phyloP scores from a whole-genome alignment of 129 eudicot species.

The Flaveria linearis region DNA sequence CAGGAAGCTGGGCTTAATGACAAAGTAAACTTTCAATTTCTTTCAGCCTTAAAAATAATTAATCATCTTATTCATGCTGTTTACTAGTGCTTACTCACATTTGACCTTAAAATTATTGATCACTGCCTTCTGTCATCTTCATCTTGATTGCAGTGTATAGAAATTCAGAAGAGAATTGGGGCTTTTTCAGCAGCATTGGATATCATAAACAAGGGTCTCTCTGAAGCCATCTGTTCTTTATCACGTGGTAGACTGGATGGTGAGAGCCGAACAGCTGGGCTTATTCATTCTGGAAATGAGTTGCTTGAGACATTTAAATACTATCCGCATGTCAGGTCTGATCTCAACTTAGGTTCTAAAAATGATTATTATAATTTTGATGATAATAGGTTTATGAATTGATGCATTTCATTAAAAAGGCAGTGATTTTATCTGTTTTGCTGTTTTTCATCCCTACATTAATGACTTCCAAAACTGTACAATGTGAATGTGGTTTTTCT shows the following conservation, averaged over 20 bases:
- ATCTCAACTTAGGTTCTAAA: slow-evolving; percentile 10
- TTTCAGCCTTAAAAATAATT: not conserved
- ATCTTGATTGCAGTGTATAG: slow-evolving; percentile 60
- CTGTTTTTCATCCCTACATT: slow-evolving; percentile 1
- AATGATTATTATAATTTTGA: not conserved
- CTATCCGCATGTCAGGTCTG: slow-evolving; percentile 72
- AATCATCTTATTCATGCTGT: not conserved
- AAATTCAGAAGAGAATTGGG: slow-evolving; percentile 88
- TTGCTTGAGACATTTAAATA: slow-evolving; percentile 79
- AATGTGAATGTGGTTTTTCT: not conserved
- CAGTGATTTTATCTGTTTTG: slow-evolving; percentile 2
- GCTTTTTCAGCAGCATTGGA: slow-evolving; percentile 93
- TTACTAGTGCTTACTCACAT: not conserved
- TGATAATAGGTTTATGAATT: not conserved
- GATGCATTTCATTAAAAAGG: not conserved
- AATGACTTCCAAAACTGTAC: not conserved
- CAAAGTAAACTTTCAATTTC: slow-evolving; percentile 48
- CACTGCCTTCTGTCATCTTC: slow-evolving; percentile 19
- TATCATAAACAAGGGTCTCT: slow-evolving; percentile 80
- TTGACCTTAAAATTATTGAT: not conserved
- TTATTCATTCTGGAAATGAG: slow-evolving; percentile 85
- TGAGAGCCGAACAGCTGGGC: slow-evolving; percentile 82
- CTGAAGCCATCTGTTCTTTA: slow-evolving; percentile 86
- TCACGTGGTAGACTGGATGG: slow-evolving; percentile 95
- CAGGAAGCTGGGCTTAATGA: slow-evolving; percentile 89